These are phyloP conservation scores for Grammothele lineata DNA, from an alignment of 768 basidiomycete species.

Conservation along the genomic window DNA sequence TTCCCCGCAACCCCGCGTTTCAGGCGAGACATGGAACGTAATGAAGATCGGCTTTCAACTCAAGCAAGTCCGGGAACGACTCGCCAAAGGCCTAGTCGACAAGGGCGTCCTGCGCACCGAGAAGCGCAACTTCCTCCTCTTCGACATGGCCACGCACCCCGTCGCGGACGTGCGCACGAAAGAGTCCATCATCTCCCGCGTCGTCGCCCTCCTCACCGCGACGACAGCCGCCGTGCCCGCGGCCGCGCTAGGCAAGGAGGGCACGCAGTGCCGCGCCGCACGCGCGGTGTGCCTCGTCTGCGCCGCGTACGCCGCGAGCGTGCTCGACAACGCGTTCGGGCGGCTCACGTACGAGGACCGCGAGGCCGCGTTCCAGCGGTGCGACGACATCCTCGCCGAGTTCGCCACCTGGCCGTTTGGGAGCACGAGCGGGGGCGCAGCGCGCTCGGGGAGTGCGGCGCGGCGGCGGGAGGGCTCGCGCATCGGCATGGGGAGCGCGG, in stretches of 20 bases:
- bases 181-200: constrained; percentile 74
- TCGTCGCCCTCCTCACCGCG: constrained; percentile 74
- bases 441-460: constrained; percentile 12
- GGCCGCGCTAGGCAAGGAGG: constrained; percentile 69
- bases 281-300: constrained; percentile 85
- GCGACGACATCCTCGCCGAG: constrained; percentile 91
- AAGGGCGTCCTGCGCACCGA: constrained; percentile 99
- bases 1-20: not conserved
- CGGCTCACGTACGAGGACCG: constrained; percentile 88
- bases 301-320: constrained; percentile 91
- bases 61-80: constrained; percentile 95
- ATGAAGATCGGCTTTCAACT: constrained; percentile 99
- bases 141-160: constrained; percentile 99
- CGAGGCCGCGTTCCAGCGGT: constrained; percentile 88
- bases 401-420: constrained; percentile 91
- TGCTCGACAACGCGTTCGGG: constrained; percentile 91
- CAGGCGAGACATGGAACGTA: constrained; percentile 99
- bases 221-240: constrained; percentile 79
- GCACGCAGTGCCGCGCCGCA: constrained; percentile 72
- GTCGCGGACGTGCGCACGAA: constrained; percentile 92
- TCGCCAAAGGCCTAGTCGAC: constrained; percentile 96
- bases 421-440: constrained; percentile 22
- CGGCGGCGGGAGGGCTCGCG: constrained; percentile 36
- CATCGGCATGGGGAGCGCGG: constrained; percentile 52
- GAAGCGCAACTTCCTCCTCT: constrained; percentile 96